Base-by-base conservation (phyloP, 176 grass and related monocot species). In the Aegilops bicornis region DNA sequence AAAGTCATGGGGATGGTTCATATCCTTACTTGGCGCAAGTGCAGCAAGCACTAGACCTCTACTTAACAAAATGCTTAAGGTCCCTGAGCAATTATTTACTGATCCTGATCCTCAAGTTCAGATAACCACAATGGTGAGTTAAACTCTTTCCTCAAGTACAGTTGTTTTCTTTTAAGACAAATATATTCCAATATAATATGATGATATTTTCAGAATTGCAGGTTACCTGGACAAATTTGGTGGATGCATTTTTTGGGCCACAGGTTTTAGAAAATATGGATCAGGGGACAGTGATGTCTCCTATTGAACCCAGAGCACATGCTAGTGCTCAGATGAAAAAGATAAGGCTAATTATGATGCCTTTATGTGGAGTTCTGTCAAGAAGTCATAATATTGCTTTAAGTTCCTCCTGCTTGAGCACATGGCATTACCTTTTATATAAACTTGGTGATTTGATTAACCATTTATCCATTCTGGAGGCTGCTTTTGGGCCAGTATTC, bases 221-320 rank as follows among this genome's bases (percentile, higher is more conserved):
- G 95, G 93, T 79, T 93, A 87, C 89, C 17, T 98, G 95, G 95
- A 90, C 70, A 92, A 89, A 91, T 86, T 93, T 98, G 73, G 87
- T 95, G 33, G 85, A 98, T 93, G 85, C 86, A 88, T 85, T 92
- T 83, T 82, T 98, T 85, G 87, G 76, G 14, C 54, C 86, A 81
- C 70, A 90, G 30, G 75, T 43, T 61, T 43, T 69, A 11, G 80
- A 87, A 35, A 45, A 11, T 73, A 29, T 76, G 87, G 79, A 65
- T 80, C 78, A 89, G 39, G 64, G 72, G 82, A 71, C 45, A 19
- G 39, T 48, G 65, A 11, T 64, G 35, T 60, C 63, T 70, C 42
- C 75, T 66, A 32, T 64, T 81, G 40, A 52, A 78, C 74, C 81
- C 43, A 82, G 59, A 67, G 58, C 76, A 56, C 63, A 86, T 16